Percentiles rank a stretch among this genome's conserved stretches.
Evolutionary conservation across 2,329 filamentous ascomycete species (phyloP).

Genomic region (Calonectria honghensis): DNA sequence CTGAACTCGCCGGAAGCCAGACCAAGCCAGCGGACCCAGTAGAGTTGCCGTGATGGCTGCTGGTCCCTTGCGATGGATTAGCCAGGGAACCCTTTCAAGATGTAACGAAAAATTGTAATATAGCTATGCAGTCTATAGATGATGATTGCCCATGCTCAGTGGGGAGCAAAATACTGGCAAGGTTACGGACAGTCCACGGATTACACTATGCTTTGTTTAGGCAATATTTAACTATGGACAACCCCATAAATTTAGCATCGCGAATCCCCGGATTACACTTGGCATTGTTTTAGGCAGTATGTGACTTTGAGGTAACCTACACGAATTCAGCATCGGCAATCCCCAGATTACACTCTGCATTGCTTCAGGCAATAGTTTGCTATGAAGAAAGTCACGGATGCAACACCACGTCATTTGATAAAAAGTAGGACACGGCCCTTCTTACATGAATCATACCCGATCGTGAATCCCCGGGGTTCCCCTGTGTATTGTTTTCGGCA

Average conservation of each 20-base stretch:
- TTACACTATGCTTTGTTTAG: too few species aligned
- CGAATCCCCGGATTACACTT: not conserved
- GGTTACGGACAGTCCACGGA: not conserved
- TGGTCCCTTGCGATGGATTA: too few species aligned
- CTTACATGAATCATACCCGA: too few species aligned
- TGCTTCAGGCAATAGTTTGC: not conserved
- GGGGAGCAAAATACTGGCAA: not conserved
- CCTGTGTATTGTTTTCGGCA: too few species aligned
- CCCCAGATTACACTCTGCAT: not conserved
- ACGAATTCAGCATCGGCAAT: not conserved
- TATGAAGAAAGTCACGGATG: not conserved
- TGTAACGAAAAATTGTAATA: not conserved
- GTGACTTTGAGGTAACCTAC: too few species aligned
- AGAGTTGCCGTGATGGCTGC: not conserved
- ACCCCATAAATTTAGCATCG: too few species aligned
- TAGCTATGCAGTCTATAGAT: not conserved
- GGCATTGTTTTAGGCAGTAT: too few species aligned
- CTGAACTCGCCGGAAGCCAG: slow-evolving; percentile 12
- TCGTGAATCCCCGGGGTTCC: too few species aligned
- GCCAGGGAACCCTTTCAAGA: not conserved
- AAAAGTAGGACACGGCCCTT: too few species aligned
- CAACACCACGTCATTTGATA: not conserved
- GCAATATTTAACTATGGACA: too few species aligned
- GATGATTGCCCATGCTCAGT: not conserved
- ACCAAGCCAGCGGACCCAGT: not conserved